Percentiles rank a stretch among this genome's conserved stretches.
Evolutionary conservation across 108 stramenopile genomes (phyloP).

Genomic region (Skeletonema potamos): DNA sequence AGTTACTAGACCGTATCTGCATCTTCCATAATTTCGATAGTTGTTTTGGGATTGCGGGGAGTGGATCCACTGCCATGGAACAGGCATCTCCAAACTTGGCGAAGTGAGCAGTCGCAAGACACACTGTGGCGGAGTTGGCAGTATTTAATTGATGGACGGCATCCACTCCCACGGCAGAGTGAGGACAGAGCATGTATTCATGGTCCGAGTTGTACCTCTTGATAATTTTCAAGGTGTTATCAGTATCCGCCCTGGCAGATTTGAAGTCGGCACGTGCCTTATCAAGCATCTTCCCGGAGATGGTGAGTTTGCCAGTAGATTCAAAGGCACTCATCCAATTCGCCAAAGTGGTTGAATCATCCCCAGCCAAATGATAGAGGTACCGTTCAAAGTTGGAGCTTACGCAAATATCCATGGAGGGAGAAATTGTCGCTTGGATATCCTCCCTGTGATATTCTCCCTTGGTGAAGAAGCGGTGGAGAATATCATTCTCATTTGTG

Average conservation of each 20-base stretch:
- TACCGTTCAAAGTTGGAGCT: constrained; percentile 98
- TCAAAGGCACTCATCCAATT: constrained; percentile 94
- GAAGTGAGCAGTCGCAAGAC: constrained; percentile 96
- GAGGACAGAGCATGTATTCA: constrained; percentile 96
- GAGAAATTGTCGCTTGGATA: constrained; percentile 88
- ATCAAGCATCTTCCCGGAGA: constrained; percentile 73
- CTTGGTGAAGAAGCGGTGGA: constrained; percentile 95
- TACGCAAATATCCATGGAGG: constrained; percentile 99
- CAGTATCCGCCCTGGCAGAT: constrained; percentile 83
- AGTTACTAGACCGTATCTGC: constrained; percentile 69
- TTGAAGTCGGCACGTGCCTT: constrained; percentile 87
- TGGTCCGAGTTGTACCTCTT: constrained; percentile 79
- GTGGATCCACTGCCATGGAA: constrained; percentile 67
- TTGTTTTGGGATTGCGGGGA: constrained; percentile 69
- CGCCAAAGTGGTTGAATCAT: constrained; percentile 80
- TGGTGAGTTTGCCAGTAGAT: constrained; percentile 85
- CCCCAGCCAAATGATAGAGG: constrained; percentile 91
- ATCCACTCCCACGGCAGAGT: constrained; percentile 92
- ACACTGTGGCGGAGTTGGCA: constrained; percentile 68
- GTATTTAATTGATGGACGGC: constrained; percentile 78
- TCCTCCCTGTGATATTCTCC: constrained; percentile 92
- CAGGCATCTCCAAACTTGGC: constrained; percentile 96
- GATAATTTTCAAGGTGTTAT: constrained; percentile 84
- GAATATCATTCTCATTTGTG: constrained; percentile 99
- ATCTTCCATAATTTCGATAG: constrained; percentile 60